Percentiles rank a stretch among this genome's conserved stretches.
phyloP scores from a whole-genome alignment of 805 yeast genomes.

The Metschnikowia colocasiae region DNA sequence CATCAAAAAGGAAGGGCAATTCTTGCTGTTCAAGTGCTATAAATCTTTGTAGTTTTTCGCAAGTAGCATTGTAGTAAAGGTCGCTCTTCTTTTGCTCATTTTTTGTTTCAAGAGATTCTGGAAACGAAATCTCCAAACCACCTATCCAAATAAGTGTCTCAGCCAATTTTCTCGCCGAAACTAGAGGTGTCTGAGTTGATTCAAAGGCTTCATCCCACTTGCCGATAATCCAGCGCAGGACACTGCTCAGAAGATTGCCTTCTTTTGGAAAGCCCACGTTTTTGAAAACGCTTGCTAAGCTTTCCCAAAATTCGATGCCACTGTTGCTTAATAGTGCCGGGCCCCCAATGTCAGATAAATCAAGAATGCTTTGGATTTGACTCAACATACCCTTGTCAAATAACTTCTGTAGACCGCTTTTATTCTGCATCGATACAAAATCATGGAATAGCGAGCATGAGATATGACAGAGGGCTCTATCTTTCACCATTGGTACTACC shows the following conservation, averaged over 20 bases:
- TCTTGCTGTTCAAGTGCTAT: constrained; percentile 2
- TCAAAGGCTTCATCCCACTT: constrained; percentile 35
- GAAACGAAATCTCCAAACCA: background rate
- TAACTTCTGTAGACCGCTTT: constrained; percentile 10
- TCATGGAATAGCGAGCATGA: constrained; percentile 31
- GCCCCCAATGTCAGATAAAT: constrained; percentile 57
- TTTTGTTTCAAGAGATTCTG: background rate
- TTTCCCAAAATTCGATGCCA: constrained; percentile 4
- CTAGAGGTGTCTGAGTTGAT: background rate
- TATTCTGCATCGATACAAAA: constrained; percentile 12
- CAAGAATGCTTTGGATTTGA: constrained; percentile 48
- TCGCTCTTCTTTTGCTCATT: background rate
- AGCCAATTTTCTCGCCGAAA: background rate
- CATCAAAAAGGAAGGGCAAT: background rate
- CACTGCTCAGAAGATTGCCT: constrained; percentile 22
- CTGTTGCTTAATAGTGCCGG: constrained; percentile 34
- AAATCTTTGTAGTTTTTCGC: constrained; percentile 7
- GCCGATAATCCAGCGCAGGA: constrained; percentile 49
- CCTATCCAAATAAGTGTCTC: background rate
- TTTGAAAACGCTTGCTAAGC: constrained; percentile 35
- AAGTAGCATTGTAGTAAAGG: constrained; percentile 2
- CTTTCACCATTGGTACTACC: constrained; percentile 36
- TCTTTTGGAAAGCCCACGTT: constrained; percentile 28
- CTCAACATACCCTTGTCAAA: constrained; percentile 42
- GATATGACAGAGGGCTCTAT: constrained; percentile 19